phyloP scores from a whole-genome alignment of 805 yeast genomes.

The Peterozyma toletana region DNA sequence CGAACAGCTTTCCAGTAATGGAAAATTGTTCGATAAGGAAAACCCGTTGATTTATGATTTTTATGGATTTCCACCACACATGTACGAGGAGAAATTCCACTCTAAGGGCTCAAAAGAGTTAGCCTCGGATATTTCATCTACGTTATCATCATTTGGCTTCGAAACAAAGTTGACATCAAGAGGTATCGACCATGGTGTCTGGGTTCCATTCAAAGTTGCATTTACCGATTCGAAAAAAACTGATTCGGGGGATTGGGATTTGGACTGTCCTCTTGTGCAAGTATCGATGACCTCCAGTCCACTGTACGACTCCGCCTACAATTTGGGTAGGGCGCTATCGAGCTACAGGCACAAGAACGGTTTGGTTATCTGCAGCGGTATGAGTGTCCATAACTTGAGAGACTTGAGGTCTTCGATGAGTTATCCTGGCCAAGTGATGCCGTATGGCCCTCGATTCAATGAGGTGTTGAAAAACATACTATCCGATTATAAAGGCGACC shows the following conservation, averaged over 20 bases:
- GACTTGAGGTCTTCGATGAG: conserved; percentile 34
- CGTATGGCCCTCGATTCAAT: conserved; percentile 51
- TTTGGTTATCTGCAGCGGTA: conserved; percentile 60
- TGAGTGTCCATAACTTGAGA: conserved; percentile 70
- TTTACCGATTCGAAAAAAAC: conserved; percentile 34
- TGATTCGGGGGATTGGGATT: conserved; percentile 29
- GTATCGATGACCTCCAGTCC: conserved; percentile 37
- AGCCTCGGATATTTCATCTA: conserved; percentile 35
- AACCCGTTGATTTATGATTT: conserved; percentile 68
- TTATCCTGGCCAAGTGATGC: conserved; percentile 19
- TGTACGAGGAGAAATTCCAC: conserved; percentile 59
- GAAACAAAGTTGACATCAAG: conserved; percentile 37
- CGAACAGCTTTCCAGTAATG: conserved; percentile 3
- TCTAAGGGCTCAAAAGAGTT: conserved; percentile 34
- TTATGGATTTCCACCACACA: conserved; percentile 59
- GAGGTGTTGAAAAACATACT: conserved; percentile 33
- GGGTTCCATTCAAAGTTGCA: conserved; percentile 76
- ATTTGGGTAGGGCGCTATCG: conserved; percentile 49
- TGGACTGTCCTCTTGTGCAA: conserved; percentile 42
- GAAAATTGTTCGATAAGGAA: conserved; percentile 23
- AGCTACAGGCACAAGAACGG: conserved; percentile 46
- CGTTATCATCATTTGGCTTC: conserved; percentile 36
- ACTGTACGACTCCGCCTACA: conserved; percentile 35
- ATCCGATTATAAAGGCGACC: conserved; percentile 16
- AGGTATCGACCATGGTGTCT: conserved; percentile 78